Conservation (phyloP, 768 basidiomycete genomes). For the Pleurotus citrinopileatus region DNA sequence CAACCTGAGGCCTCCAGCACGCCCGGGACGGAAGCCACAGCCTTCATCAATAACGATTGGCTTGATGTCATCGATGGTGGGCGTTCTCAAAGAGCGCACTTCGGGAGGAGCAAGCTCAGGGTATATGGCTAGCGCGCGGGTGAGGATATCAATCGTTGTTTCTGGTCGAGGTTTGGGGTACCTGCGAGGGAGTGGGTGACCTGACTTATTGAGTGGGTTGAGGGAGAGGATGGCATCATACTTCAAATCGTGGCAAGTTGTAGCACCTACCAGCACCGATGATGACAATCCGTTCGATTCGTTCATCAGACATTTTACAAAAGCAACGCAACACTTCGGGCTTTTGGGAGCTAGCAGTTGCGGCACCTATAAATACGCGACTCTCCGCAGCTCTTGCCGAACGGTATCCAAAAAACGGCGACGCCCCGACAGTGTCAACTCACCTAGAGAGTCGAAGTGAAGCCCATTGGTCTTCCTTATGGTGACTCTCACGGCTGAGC, state of each 20-base stretch:
- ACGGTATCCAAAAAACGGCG: no score
- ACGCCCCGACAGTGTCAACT: no score
- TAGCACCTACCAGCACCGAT: constrained; percentile 35
- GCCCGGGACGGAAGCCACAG: constrained; percentile 61
- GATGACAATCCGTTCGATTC: constrained; percentile 29
- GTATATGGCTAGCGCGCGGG: constrained; percentile 46
- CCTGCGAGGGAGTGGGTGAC: constrained; percentile 40
- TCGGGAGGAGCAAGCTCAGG: constrained; percentile 59
- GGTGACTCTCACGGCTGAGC: no score
- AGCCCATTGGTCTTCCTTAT: no score
- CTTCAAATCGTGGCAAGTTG: no score
- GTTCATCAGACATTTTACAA: not conserved
- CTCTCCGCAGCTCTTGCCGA: no score
- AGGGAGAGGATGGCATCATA: no score
- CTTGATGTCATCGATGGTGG: constrained; percentile 47
- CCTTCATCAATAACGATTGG: constrained; percentile 48
- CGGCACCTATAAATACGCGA: no score
- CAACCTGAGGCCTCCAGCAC: constrained; percentile 65
- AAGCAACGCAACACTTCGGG: no score
- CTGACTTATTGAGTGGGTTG: no score
- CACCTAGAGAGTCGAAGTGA: no score
- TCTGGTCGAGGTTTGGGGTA: constrained; percentile 63
- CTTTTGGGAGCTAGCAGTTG: not conserved
- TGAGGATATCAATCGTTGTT: constrained; percentile 58
- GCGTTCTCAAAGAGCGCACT: constrained; percentile 39